A percentile compares a stretch with the other conserved stretches of the same genome.
Evolutionary conservation across 2,329 filamentous ascomycete species (phyloP).

Genomic region (Alternaria sp.): DNA sequence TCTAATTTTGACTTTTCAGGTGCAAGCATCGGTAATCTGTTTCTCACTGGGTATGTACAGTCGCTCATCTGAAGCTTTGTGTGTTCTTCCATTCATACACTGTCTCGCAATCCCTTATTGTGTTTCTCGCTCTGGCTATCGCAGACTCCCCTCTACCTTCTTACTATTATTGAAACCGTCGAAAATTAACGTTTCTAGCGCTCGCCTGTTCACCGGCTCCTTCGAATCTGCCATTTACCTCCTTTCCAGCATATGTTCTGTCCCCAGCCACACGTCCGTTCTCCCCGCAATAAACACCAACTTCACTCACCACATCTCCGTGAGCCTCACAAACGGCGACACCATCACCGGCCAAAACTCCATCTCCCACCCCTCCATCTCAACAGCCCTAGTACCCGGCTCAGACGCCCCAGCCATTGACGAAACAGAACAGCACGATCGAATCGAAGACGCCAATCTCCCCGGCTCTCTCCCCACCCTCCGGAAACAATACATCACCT

Average conservation of each 20-base stretch:
- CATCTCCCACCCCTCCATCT: constrained; percentile 45
- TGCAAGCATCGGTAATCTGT: constrained; percentile 62
- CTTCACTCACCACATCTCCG: constrained; percentile 93
- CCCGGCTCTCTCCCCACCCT: constrained; percentile 83
- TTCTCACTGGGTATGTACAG: constrained; percentile 58
- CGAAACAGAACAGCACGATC: constrained; percentile 67
- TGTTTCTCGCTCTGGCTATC: neutral
- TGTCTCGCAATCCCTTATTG: neutral
- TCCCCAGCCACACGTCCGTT: constrained; percentile 78
- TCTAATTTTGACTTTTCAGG: constrained; percentile 60
- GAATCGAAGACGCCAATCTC: constrained; percentile 80
- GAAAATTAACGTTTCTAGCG: constrained; percentile 60
- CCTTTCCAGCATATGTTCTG: constrained; percentile 84
- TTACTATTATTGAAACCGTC: too few species aligned
- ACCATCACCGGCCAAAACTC: constrained; percentile 89
- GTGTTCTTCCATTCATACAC: neutral
- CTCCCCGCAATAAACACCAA: constrained; percentile 94
- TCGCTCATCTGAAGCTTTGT: neutral
- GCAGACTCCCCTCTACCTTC: neutral
- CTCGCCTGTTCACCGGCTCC: constrained; percentile 87
- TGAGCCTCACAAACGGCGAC: constrained; percentile 77
- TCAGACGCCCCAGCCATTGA: constrained; percentile 28
- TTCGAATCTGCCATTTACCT: constrained; percentile 95
- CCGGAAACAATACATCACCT: constrained; percentile 80
- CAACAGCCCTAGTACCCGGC: constrained; percentile 38